Base-by-base conservation (phyloP, 805 yeast genomes). In the Starmera amethionina region DNA sequence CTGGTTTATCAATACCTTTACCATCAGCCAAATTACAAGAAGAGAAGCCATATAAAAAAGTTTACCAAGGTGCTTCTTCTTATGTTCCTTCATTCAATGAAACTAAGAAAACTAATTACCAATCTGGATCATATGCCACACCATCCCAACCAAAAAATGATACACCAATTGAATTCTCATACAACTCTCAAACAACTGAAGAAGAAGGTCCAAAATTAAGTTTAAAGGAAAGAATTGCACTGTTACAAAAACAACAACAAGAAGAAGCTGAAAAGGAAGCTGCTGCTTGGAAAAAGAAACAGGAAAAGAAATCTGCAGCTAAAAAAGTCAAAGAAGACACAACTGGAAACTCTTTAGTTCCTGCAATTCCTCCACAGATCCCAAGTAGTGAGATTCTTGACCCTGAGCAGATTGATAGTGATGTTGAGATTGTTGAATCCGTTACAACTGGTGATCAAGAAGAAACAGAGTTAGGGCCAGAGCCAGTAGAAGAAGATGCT, bases 151-250 rank as follows among this genome's bases (percentile, higher is more conserved):
- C 53, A n/a, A 35, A 40, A 14, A 41, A 36, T 25, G 46, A 41
- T 15, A 64, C 68, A 5, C 54, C 65, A 7, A 46, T 56, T 31
- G 44, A 40, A 35, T 34, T 42, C 18, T 45, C 44, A 25, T 46
- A 51, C 2, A 54, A 54, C 8, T 59, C 54, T 16, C 62, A 52
- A 5, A 48, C 53, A 22, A 64, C 68, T 42, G 75, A 73, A 42
- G 75, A 68, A 27, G 81, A 71, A 29, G 75, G 71, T 30, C 96
- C 96, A 8, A 79, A 83, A 49, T 62, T 88, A 65, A 81, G 94
- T 42, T 66, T 90, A 51, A 82, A 82, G 55, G 97, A 93, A 50
- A 73, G 97, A 48, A 87, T 90, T 55, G 86, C 87, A 5, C 52
- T 85, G 52, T 67, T 90, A 38, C 95, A 89, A 57, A 75, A 85